Evolutionary conservation across 495 filamentous ascomycete genomes (phyloP).

Genomic region (Hypoxylon subgilvum): DNA sequence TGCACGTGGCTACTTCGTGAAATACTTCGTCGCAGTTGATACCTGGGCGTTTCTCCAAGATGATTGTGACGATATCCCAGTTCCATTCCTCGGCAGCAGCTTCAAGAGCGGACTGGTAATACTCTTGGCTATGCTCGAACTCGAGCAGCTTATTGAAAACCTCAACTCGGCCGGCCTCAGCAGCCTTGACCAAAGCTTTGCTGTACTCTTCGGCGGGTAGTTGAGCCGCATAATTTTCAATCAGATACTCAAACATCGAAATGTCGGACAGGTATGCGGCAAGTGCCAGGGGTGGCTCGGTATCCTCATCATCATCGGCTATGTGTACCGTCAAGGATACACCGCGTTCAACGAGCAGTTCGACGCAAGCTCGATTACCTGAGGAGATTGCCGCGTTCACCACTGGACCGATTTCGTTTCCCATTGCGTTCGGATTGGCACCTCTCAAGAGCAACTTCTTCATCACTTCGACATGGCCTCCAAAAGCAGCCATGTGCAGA

Average conservation of each 20-base stretch:
- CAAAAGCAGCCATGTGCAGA: slow-evolving; percentile 46
- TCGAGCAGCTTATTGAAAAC: slow-evolving; percentile 40
- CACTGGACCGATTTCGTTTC: slow-evolving; percentile 40
- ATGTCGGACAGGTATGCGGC: slow-evolving; percentile 39
- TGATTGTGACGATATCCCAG: slow-evolving; percentile 36
- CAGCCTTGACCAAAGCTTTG: slow-evolving; percentile 39
- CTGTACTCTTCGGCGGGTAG: slow-evolving; percentile 38
- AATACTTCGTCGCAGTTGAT: slow-evolving; percentile 37
- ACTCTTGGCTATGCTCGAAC: slow-evolving; percentile 31
- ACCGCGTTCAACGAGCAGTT: slow-evolving; percentile 42
- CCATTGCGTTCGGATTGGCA: slow-evolving; percentile 42
- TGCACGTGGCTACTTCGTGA: slow-evolving; percentile 34
- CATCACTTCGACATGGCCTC: slow-evolving; percentile 44
- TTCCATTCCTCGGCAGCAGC: slow-evolving; percentile 36
- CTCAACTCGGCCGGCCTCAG: slow-evolving; percentile 38
- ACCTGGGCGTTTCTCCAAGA: slow-evolving; percentile 30
- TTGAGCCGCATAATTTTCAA: slow-evolving; percentile 36
- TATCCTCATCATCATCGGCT: slow-evolving; percentile 30
- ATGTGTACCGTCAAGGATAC: slow-evolving; percentile 36
- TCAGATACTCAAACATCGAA: slow-evolving; percentile 44
- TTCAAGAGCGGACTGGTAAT: slow-evolving; percentile 38
- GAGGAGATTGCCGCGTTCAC: slow-evolving; percentile 46
- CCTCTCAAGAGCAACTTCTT: slow-evolving; percentile 40
- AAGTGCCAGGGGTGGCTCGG: slow-evolving; percentile 41
- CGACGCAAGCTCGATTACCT: slow-evolving; percentile 41